Base-by-base conservation (phyloP, 768 basidiomycete genomes). In the Macrocybe gigantea region DNA sequence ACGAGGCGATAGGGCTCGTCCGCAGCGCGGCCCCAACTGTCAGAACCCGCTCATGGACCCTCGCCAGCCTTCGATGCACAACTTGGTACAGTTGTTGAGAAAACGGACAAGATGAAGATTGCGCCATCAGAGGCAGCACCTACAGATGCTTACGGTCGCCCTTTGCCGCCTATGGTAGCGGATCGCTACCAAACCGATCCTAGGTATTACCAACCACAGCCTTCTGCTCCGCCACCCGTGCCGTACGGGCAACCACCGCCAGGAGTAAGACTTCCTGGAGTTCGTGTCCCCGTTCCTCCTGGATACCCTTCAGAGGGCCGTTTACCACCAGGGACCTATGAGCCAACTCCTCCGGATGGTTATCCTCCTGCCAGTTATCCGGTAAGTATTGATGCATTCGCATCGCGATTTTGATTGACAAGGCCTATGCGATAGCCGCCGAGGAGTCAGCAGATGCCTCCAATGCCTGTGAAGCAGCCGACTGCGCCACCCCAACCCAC, bases 1-100 rank as follows among this genome's bases (percentile, higher is more conserved):
- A 60, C 80, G 85, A 61, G 73, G 71, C 32, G 74, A 74, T 47
- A 78, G 77, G 53, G 69, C 66, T 34, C 66, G 67, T 42, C 69
- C 75, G 48, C 40, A 65, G 62, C 69, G 41, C 58, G 61, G 40
- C 63, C 64, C 40, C 60, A 64, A 61, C 35, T 44, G 32, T 45
- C 62, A 48, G 56, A 67, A 45, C 61, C 58, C 50, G 56, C 59
- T 9, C 67, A 64, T 35, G 51, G 61, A 31, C 62, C 63, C 43
- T 69, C 67, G 22, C 64, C 62, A 5, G 61, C 68, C 13, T 34
- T 70, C 36, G 69, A 69, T 48, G 44, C 58, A 0, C 58, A 60
- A 14, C 55, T 64, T 53, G 56, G 53, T 33, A 38, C 39, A 33
- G 60, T 63, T 22, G 22, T 22, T 22, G 22, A 22, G 22, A 22